Conservation (phyloP, 2,329 filamentous ascomycete genomes). For the Akanthomyces muscarius region DNA sequence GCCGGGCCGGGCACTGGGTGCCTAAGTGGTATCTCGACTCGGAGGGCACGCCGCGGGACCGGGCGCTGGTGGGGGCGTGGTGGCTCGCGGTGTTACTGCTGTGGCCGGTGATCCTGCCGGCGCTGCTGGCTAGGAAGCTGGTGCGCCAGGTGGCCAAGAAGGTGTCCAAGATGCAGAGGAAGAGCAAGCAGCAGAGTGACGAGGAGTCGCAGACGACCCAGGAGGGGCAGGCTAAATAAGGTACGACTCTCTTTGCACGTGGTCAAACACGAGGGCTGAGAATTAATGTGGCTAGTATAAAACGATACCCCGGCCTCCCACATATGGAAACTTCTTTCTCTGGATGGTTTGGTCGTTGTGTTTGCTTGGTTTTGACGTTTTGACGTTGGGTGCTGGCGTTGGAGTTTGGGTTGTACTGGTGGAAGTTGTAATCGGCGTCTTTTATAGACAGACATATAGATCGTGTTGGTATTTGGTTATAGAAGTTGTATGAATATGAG, state of each 20-base stretch:
- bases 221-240: background rate
- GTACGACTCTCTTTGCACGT: background rate
- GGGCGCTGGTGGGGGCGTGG: constrained; percentile 25
- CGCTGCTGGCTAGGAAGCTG: constrained; percentile 47
- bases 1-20: constrained; percentile 29
- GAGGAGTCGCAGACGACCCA: background rate
- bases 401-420: too few relatives aligned
- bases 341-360: too few relatives aligned
- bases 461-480: too few relatives aligned
- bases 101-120: constrained; percentile 59
- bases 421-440: too few relatives aligned
- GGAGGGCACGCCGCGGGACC: constrained; percentile 21
- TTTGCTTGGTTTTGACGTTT: background rate
- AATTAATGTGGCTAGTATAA: background rate
- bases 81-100: constrained; percentile 28
- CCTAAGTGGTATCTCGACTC: constrained; percentile 34
- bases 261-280: background rate
- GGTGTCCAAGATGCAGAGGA: background rate
- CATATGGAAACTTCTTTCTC: too few relatives aligned
- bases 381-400: background rate
- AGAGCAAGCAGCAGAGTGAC: background rate
- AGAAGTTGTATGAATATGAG: too few relatives aligned
- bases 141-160: background rate
- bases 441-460: too few relatives aligned
- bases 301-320: background rate